Evolutionary conservation across 108 stramenopile genomes (phyloP), one percentile per base, ranked within the genome.

Genomic region (Cyclotella atomus): DNA sequence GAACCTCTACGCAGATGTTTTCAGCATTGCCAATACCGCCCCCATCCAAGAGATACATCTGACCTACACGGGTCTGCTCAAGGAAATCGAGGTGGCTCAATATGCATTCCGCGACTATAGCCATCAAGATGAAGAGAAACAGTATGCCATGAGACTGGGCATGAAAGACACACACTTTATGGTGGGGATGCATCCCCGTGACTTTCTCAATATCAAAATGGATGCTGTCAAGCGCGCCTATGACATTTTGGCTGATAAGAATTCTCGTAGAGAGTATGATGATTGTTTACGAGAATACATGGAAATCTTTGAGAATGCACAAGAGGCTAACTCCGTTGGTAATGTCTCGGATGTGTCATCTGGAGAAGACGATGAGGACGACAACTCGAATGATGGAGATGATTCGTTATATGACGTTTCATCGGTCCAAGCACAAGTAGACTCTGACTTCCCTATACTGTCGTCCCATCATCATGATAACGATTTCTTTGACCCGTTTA

Each of bases 191-290:
- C 43, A 46, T 33, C 65, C 65, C 0, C 27, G 33, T 4, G 63
- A 63, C 41, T 75, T 59, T 65, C 14, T 75, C 15, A 65, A 66
- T 21, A 65, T 75, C 23, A 75, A 75, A 30, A 66, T 33, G 14
- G 73, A 75, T 45, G 73, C 73, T 16, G 30, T 75, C n/a, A 45
- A 66, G 36, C 65, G 73, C 24, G 73, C 73, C 4, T 75, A 47
- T 66, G 32, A 36, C 7, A 75, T 75, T 16, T 59, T 75, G 28
- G 36, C 56, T 17, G 44, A 75, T 50, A 19, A 53, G 45, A 44
- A 56, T 19, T 66, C 65, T 45, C 38, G 73, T 5, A 55, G 21
- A 27, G 73, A 75, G 35, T 75, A 75, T 47, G 73, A 75, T 66
- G 43, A n/a, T n/a, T 65, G 41, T 28, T 64, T 73, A 29, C 38